Percentiles rank a stretch among this genome's conserved stretches.
Evolutionary conservation across 306 rosid species (phyloP).

Genomic region (Rosa persica): DNA sequence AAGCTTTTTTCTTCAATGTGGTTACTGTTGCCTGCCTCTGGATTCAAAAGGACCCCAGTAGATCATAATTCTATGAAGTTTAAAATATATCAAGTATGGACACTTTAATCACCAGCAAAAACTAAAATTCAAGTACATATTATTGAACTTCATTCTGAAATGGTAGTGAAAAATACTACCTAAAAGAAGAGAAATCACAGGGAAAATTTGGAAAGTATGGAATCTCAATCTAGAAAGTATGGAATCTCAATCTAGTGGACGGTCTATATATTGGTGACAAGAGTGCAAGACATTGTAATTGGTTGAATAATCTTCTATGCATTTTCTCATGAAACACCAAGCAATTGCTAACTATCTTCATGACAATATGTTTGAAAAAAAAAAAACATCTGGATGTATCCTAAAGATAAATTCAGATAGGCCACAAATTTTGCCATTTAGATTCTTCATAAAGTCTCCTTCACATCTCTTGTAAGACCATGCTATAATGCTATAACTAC

Average conservation of each 20-base stretch:
- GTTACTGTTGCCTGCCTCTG: neutral
- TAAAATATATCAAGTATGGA: neutral
- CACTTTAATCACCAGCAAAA: neutral
- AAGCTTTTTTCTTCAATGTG: conserved; percentile 9
- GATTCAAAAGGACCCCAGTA: neutral
- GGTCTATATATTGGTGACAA: neutral
- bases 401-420: neutral
- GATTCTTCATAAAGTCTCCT: neutral
- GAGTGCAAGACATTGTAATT: neutral
- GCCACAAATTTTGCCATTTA: neutral
- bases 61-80: neutral
- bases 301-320: neutral
- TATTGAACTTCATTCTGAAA: neutral
- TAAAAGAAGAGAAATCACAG: neutral
- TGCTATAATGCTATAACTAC: neutral
- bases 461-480: neutral
- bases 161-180: neutral
- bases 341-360: neutral
- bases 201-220: neutral
- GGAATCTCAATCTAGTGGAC: neutral
- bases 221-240: neutral
- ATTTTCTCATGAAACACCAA: neutral
- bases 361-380: neutral
- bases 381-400: neutral
- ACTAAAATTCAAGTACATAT: neutral